Percentiles rank a stretch among this genome's conserved stretches.
These are phyloP conservation scores for Glarea lozoyensis DNA, from an alignment of 495 filamentous ascomycete species.

Conservation along the genomic window DNA sequence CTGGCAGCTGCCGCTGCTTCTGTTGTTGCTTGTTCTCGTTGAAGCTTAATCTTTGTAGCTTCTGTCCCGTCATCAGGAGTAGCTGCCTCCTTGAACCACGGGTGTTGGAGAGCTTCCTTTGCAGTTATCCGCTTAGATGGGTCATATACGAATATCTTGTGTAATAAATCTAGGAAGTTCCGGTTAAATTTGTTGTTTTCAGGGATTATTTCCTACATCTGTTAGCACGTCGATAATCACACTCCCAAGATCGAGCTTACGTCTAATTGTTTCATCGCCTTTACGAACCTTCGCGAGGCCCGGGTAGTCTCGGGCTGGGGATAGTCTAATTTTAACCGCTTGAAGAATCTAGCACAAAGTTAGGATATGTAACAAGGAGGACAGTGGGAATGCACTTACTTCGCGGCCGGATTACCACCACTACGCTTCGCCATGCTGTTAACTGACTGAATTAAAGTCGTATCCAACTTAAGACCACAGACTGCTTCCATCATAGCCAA, in stretches of 20 bases:
- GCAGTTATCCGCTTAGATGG: slow-evolving; percentile 84
- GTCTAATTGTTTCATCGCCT: slow-evolving; percentile 81
- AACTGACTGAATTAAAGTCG: slow-evolving; percentile 66
- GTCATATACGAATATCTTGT: slow-evolving; percentile 92
- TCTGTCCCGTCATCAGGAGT: slow-evolving; percentile 88
- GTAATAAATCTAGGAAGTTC: slow-evolving; percentile 79
- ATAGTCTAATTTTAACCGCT: slow-evolving; percentile 75
- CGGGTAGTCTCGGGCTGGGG: slow-evolving; percentile 80
- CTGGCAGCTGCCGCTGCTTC: slow-evolving; percentile 7
- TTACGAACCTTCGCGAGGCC: slow-evolving; percentile 85
- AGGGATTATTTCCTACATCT: slow-evolving; percentile 77
- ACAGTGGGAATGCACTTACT: slow-evolving; percentile 56
- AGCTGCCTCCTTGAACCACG: slow-evolving; percentile 83
- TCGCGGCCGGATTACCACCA: slow-evolving; percentile 65
- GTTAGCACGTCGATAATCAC: slow-evolving; percentile 18
- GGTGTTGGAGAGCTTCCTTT: slow-evolving; percentile 81
- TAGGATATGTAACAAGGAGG: slow-evolving; percentile 14
- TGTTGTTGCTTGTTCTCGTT: slow-evolving; percentile 31
- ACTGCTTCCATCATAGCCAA: slow-evolving; percentile 99
- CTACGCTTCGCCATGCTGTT: slow-evolving; percentile 52
- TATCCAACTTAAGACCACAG: slow-evolving; percentile 64
- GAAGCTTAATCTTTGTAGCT: slow-evolving; percentile 62
- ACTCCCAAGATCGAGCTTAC: slow-evolving; percentile 42
- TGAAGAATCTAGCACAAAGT: slow-evolving; percentile 65
- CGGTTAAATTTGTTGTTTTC: slow-evolving; percentile 66